Evolutionary conservation across 257 asterid genomes (phyloP), one percentile per base, ranked within the genome.

Genomic region (Primulina eburnea): DNA sequence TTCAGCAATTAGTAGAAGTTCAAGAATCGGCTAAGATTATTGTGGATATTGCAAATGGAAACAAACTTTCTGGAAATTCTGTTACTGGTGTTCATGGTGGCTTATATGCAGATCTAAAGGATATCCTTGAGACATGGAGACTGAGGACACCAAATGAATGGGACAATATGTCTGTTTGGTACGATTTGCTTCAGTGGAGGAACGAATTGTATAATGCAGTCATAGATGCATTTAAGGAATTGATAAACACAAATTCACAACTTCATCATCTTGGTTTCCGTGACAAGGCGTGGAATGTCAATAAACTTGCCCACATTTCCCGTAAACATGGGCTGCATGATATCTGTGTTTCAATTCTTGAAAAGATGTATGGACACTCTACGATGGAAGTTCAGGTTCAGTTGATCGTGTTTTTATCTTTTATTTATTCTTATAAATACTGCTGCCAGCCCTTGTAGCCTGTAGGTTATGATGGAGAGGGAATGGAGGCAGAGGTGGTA

Each of bases 281-380:
- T 50, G 99, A 94, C 85, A 94, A 94, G 82, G 99, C 99, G 60
- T 94, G 99, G 99, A 94, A 88, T 78, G 99, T 94, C 73, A 94
- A 94, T 86, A 94, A 89, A 88, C 97, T 94, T 79, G 97, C 99
- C 69, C 96, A 83, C 77, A 85, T 91, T 76, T 86, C 99, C 69
- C 96, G 97, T 53, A 94, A 94, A 83, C 99, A 94, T 75, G 97
- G 96, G 14, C 77, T 94, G 58, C 69, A 78, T 79, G 99, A 94
- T 78, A 97, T 91, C 71, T 94, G 99, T 73, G 99, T 94, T 77
- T 83, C 92, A 70, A 85, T 94, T 67, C 85, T 94, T 63, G 97
- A 94, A 70, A 94, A 94, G 82, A 89, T 94, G 99, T 94, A 94
- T 76, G 99, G 99, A 53, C 99, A 94, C 87, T 88, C 99, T 20